phyloP scores from a whole-genome alignment of 2,329 filamentous ascomycete species.

The Endoconidiophora polonica region DNA sequence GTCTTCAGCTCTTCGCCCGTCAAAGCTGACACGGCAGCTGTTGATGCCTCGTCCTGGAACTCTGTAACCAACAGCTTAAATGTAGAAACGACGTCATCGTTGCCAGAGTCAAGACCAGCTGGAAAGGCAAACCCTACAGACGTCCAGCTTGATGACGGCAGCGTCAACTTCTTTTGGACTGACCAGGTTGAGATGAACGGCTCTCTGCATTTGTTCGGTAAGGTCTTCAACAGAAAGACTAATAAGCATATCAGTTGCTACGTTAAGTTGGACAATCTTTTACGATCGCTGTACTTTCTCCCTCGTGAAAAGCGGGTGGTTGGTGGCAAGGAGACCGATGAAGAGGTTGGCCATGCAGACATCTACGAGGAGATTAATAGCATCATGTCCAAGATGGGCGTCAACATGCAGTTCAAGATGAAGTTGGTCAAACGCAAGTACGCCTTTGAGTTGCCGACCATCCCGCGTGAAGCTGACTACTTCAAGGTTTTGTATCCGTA shows the following conservation, averaged over 20 bases:
- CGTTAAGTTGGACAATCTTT: constrained; percentile 85
- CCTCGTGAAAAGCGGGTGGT: constrained; percentile 48
- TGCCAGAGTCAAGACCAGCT: constrained; percentile 36
- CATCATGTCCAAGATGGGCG: constrained; percentile 73
- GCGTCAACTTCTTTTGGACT: constrained; percentile 87
- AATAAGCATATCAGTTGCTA: constrained; percentile 77
- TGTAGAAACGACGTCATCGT: constrained; percentile 46
- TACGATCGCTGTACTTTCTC: constrained; percentile 84
- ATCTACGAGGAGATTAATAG: constrained; percentile 80
- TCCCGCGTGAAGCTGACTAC: constrained; percentile 82
- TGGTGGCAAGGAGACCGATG: constrained; percentile 50
- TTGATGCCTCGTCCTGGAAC: constrained; percentile 80
- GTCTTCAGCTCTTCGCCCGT: constrained; percentile 21
- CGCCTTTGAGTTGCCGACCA: constrained; percentile 75
- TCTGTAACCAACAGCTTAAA: constrained; percentile 73
- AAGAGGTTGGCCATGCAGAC: constrained; percentile 71
- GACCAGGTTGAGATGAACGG: constrained; percentile 91
- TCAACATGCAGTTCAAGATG: constrained; percentile 75
- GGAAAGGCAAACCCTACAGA: constrained; percentile 73
- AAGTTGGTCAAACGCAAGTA: constrained; percentile 84
- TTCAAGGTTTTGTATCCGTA: constrained; percentile 95
- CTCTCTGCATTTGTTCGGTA: constrained; percentile 84
- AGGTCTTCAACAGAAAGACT: constrained; percentile 78
- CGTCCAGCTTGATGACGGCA: constrained; percentile 86
- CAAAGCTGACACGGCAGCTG: constrained; percentile 14